A percentile compares a stretch with the other conserved stretches of the same genome.
Evolutionary conservation across 371 early-diverging fungal species (phyloP).

Genomic region (Haplosporangium sp.): DNA sequence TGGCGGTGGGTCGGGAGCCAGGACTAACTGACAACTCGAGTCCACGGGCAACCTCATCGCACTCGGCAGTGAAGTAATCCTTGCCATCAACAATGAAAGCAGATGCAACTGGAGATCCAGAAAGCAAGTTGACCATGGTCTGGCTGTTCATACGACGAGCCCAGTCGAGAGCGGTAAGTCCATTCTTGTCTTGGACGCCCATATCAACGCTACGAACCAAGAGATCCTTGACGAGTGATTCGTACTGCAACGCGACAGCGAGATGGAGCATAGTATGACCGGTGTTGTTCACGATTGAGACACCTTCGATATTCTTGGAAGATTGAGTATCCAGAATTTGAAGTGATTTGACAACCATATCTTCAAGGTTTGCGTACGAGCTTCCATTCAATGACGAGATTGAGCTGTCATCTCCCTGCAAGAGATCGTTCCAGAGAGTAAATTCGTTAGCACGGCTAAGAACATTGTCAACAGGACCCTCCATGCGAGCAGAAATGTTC

Average conservation of each 20-base stretch:
- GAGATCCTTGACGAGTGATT: constrained; percentile 23
- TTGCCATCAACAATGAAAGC: constrained; percentile 21
- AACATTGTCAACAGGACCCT: constrained; percentile 33
- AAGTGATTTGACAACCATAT: constrained; percentile 37
- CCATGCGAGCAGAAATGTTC: constrained; percentile 38
- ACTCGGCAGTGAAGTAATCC: constrained; percentile 14
- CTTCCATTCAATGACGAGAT: not conserved
- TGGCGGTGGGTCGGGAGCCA: constrained; percentile 34
- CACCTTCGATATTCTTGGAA: constrained; percentile 18
- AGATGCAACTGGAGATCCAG: not conserved
- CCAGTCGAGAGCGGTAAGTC: constrained; percentile 39
- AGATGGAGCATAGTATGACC: constrained; percentile 54
- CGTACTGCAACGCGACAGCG: constrained; percentile 22
- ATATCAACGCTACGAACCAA: constrained; percentile 24
- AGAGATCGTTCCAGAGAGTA: constrained; percentile 34
- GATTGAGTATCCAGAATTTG: constrained; percentile 25
- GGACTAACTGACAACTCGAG: constrained; percentile 42
- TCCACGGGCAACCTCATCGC: constrained; percentile 34
- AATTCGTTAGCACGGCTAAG: constrained; percentile 35
- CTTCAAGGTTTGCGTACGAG: constrained; percentile 27
- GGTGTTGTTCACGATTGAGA: constrained; percentile 34
- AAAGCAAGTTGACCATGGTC: constrained; percentile 34
- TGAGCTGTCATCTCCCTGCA: constrained; percentile 2
- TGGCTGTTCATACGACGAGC: constrained; percentile 30
- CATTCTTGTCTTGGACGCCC: constrained; percentile 35